phyloP scores from a whole-genome alignment of 306 rosid species.

The Canavalia ensiformis region DNA sequence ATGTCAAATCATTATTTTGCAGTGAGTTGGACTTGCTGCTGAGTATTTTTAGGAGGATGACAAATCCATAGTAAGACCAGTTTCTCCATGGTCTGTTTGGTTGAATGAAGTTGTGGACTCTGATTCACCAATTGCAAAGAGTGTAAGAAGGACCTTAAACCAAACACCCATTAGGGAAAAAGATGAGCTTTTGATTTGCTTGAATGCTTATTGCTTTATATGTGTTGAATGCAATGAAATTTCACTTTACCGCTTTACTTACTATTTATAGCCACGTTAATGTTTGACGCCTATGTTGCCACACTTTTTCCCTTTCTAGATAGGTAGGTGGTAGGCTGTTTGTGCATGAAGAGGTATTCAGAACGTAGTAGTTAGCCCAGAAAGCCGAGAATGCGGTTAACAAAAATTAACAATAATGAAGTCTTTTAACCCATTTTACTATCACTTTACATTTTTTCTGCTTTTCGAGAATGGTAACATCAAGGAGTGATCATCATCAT shows the following conservation, averaged over 20 bases:
- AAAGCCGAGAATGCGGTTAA: slow-evolving; percentile 14
- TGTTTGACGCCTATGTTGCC: slow-evolving; percentile 35
- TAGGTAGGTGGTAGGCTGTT: slow-evolving; percentile 55
- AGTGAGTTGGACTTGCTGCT: slow-evolving; percentile 55
- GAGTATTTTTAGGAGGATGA: slow-evolving; percentile 65
- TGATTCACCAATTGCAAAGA: slow-evolving; percentile 51
- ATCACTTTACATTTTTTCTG: background rate
- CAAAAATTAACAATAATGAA: slow-evolving; percentile 7
- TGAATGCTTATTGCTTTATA: slow-evolving; percentile 29
- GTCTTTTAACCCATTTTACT: background rate
- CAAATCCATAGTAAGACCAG: slow-evolving; percentile 66
- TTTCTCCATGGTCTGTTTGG: slow-evolving; percentile 69
- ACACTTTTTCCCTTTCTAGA: slow-evolving; percentile 14
- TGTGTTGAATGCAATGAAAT: slow-evolving; percentile 34
- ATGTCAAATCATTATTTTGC: slow-evolving; percentile 55
- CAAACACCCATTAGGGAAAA: slow-evolving; percentile 56
- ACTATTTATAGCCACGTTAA: slow-evolving; percentile 39
- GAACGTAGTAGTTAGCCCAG: slow-evolving; percentile 34
- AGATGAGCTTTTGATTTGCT: slow-evolving; percentile 31
- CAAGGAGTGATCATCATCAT: slow-evolving; percentile 2
- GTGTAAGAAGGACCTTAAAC: slow-evolving; percentile 57
- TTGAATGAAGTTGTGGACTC: slow-evolving; percentile 46
- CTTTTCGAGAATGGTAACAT: background rate
- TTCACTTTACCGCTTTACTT: background rate
- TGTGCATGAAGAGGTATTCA: slow-evolving; percentile 48